Base-by-base conservation (phyloP, 225 moss, liverwort and hornwort genomes). In the Antitrichia curtipendula region DNA sequence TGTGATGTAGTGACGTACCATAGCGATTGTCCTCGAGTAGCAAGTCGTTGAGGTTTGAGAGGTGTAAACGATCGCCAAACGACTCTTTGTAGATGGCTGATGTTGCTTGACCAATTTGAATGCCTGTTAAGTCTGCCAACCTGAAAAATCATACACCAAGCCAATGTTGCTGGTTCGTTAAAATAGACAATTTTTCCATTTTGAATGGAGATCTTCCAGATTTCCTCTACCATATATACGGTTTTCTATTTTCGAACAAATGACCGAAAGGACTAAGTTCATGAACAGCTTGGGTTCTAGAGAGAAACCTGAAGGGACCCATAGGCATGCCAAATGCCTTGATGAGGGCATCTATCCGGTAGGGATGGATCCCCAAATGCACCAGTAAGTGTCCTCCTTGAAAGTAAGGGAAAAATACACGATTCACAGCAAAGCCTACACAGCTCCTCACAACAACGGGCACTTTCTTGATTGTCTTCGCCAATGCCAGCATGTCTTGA, bases 271-370 rank as follows among this genome's bases (percentile, higher is more conserved):
- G 86, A 43, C 10, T 40, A 18, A 78, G 40, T 57, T 78, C 57
- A 57, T 38, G 40, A 78, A 78, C 27, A 77, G 24, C n/a, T 43
- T 59, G 31, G 40, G 40, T 53, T 62, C 10, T 38, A 52, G 65
- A 81, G 41, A 59, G 17, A 66, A 69, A 96, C 97, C 97, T 95
- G 92, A 94, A 96, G 58, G 94, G 94, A 75, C 97, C 97, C 97
- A 97, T 96, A n/a, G 97, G 93, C 95, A 97, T 95, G 80, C 97
- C 97, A 85, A 97, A 97, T 7, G 82, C 90, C 89, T 95, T 96
- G 24, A 97, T 87, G 53, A 97, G 84, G 32, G 94, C 86, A 88
- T 97, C 96, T 61, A 97, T 93, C 52, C 97, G 93, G 88, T 96
- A 96, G 23, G 96, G 96, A 87, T 96, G 92, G 74, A 96, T 88